Base-by-base conservation (phyloP, 2,329 filamentous ascomycete genomes). In the Camillea tinctor region DNA sequence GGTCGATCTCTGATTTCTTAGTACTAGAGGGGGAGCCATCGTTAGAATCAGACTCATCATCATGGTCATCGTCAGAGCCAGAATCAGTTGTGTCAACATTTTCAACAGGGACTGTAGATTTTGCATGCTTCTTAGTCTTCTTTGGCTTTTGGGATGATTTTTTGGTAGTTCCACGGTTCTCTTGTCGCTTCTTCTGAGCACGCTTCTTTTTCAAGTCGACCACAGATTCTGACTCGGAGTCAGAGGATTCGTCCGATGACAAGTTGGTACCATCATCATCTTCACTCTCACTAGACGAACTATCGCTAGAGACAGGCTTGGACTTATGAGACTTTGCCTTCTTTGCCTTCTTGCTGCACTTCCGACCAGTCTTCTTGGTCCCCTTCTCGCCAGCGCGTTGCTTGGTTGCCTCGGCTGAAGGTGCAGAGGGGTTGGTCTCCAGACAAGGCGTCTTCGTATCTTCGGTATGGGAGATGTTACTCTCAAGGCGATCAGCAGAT, bases 101-200 rank as follows among this genome's bases (percentile, higher is more conserved):
- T 3, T 68, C 69, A 2, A 56, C 62, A 9, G 69, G 66, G 0
- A 53, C 58, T 26, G 63, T 58, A 2, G 55, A 22, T 54, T 70
- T 73, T 51, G 54, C 7, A 0, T 55, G 50, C 64, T 72, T 75
- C 57, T 70, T 74, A 0, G 60, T 58, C 57, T 71, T 70, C 57
- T 67, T 73, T 1, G 65, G 13, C 51, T 53, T 53, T 19, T 20
- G n/a, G 5, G 51, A 24, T 11, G 55, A 50, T 48, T 64, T 72
- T 56, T 70, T 72, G 62, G 71, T 75, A 30, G 62, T 21, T 52
- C 72, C 74, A 11, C 67, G 67, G 5, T 59, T n/a, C 17, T 70
- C 68, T 22, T 68, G 67, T 1, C 70, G 72, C 57, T 72, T 75
- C 65, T 73, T 75, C 23, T 64, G 54, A 6, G 56, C 24, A 20